phyloP scores from a whole-genome alignment of 805 yeast species.

The Saccharomycopsis lassenensis region DNA sequence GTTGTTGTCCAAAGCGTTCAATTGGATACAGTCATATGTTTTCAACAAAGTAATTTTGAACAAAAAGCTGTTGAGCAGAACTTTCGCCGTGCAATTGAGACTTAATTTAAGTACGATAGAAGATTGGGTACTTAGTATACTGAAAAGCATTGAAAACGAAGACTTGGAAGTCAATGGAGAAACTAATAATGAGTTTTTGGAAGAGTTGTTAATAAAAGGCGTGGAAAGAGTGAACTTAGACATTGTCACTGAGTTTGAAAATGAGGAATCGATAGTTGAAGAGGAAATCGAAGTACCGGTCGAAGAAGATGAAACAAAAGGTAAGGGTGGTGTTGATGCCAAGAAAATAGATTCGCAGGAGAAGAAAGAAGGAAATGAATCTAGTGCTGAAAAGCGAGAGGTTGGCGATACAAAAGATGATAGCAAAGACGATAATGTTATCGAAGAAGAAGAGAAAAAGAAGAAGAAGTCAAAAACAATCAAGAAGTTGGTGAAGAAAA shows the following conservation, averaged over 20 bases:
- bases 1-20: conserved; percentile 59
- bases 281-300: conserved; percentile 1
- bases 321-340: background rate
- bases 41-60: conserved; percentile 65
- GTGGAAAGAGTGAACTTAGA: too few species aligned
- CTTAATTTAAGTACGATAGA: conserved; percentile 78
- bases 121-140: conserved; percentile 70
- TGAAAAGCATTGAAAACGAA: conserved; percentile 18
- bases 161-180: conserved; percentile 13
- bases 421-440: background rate
- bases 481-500: background rate
- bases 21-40: conserved; percentile 61
- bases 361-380: background rate
- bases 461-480: background rate
- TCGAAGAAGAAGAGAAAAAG: conserved; percentile 3
- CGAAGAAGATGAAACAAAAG: background rate
- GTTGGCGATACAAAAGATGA: background rate
- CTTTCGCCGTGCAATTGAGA: conserved; percentile 82
- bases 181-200: background rate
- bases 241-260: too few species aligned
- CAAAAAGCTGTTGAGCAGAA: conserved; percentile 48
- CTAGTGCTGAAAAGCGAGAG: background rate
- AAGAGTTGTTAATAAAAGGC: background rate
- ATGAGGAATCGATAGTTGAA: background rate
- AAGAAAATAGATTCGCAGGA: conserved; percentile 2